Evolutionary conservation across 2,329 filamentous ascomycete species (phyloP).

Genomic region (Tolypocladium tundrense): DNA sequence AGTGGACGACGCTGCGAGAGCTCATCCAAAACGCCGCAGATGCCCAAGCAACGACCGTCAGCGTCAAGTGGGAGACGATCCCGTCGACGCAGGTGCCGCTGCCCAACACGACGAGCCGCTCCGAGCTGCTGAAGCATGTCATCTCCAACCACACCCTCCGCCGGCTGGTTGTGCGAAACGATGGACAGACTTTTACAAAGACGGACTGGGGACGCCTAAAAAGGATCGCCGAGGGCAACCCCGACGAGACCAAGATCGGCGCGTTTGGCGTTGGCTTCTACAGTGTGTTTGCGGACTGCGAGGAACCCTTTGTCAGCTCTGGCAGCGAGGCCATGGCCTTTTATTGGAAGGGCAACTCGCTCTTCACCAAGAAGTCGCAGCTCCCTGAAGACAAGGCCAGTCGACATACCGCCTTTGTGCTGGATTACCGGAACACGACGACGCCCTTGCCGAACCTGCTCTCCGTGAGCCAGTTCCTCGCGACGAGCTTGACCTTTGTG

Average conservation of each 20-base stretch:
- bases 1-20: constrained; percentile 85
- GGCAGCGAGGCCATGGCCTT: constrained; percentile 93
- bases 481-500: constrained; percentile 93
- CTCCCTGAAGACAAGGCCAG: constrained; percentile 57
- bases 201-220: constrained; percentile 93
- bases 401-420: constrained; percentile 77
- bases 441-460: constrained; percentile 80
- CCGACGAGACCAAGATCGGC: constrained; percentile 97
- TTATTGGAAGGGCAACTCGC: constrained; percentile 97
- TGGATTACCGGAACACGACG: constrained; percentile 85
- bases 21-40: constrained; percentile 98
- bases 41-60: constrained; percentile 81
- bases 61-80: constrained; percentile 83
- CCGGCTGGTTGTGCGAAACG: constrained; percentile 83
- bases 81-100: constrained; percentile 74
- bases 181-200: constrained; percentile 76
- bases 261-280: constrained; percentile 98
- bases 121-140: constrained; percentile 69
- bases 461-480: constrained; percentile 82
- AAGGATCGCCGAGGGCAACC: constrained; percentile 97
- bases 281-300: constrained; percentile 95
- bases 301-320: constrained; percentile 93
- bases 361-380: constrained; percentile 81
- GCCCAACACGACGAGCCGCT: constrained; percentile 51
- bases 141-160: constrained; percentile 78